Evolutionary conservation across 352 stramenopile genomes (phyloP).

Genomic region (Globisporangium ultimum): DNA sequence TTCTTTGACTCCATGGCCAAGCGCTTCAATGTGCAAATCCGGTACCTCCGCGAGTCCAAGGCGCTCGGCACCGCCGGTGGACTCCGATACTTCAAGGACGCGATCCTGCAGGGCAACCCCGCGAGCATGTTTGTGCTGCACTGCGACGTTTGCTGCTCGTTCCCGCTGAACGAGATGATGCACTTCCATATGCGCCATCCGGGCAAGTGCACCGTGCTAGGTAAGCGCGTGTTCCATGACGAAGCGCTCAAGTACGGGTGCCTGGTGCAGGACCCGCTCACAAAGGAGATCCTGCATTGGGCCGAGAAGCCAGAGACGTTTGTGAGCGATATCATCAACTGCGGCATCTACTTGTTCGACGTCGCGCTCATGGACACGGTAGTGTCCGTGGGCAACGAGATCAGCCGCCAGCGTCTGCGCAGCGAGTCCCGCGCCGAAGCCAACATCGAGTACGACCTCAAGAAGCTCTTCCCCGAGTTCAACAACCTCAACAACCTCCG

Average conservation of each 20-base stretch:
- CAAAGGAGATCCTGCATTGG: slow-evolving; percentile 87
- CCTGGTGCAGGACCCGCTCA: slow-evolving; percentile 68
- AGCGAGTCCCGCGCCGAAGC: slow-evolving; percentile 70
- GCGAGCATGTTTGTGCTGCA: slow-evolving; percentile 81
- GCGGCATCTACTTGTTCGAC: slow-evolving; percentile 86
- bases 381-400: slow-evolving; percentile 72
- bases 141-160: slow-evolving; percentile 87
- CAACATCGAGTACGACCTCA: slow-evolving; percentile 73
- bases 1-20: slow-evolving; percentile 84
- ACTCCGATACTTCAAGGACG: slow-evolving; percentile 81
- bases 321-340: slow-evolving; percentile 91
- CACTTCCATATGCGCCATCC: slow-evolving; percentile 79
- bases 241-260: slow-evolving; percentile 89
- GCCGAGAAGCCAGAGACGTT: slow-evolving; percentile 89
- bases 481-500: slow-evolving; percentile 83
- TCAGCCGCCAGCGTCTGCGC: slow-evolving; percentile 74
- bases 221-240: slow-evolving; percentile 87
- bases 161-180: slow-evolving; percentile 88
- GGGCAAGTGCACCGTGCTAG: slow-evolving; percentile 72
- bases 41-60: slow-evolving; percentile 80
- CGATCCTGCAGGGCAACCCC: slow-evolving; percentile 75
- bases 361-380: slow-evolving; percentile 78
- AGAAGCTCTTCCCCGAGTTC: slow-evolving; percentile 87
- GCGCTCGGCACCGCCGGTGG: slow-evolving; percentile 79
- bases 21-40: slow-evolving; percentile 84